phyloP scores from a whole-genome alignment of 208 protist species.

The Angomonas ambiguus region DNA sequence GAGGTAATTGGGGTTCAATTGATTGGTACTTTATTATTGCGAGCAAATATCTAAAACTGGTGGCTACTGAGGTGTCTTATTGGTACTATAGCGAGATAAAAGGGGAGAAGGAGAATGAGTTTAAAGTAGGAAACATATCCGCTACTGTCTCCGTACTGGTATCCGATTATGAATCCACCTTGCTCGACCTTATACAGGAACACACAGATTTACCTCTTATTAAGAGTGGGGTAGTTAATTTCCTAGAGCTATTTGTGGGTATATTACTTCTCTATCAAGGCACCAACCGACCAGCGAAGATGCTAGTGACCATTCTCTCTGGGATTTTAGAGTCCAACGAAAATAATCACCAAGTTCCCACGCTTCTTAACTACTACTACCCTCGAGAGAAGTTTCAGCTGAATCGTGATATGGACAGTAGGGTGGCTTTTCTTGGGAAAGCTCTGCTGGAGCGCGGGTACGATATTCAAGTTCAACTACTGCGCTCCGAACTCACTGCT shows the following conservation, averaged over 20 bases:
- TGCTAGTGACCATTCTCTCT: conserved; percentile 29
- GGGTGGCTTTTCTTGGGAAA: neutral
- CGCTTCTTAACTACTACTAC: conserved; percentile 17
- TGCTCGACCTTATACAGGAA: neutral
- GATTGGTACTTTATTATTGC: neutral
- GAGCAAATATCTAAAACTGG: neutral
- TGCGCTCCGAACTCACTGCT: neutral
- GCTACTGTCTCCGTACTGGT: neutral
- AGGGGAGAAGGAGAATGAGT: neutral
- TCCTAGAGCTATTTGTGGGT: conserved; percentile 22
- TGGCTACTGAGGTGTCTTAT: neutral
- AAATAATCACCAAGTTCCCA: conserved; percentile 14
- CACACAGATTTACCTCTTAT: neutral
- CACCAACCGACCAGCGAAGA: conserved; percentile 14
- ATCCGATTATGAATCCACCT: neutral
- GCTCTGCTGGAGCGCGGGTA: neutral
- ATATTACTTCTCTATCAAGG: conserved; percentile 22
- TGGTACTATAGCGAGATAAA: neutral
- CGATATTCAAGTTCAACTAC: neutral
- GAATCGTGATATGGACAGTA: neutral
- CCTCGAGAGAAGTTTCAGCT: conserved; percentile 15
- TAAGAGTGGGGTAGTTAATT: neutral
- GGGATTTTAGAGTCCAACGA: conserved; percentile 13
- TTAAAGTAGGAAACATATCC: neutral
- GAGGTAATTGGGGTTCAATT: neutral